phyloP scores from a whole-genome alignment of 768 basidiomycete species.

The Coprinopsis sp. region DNA sequence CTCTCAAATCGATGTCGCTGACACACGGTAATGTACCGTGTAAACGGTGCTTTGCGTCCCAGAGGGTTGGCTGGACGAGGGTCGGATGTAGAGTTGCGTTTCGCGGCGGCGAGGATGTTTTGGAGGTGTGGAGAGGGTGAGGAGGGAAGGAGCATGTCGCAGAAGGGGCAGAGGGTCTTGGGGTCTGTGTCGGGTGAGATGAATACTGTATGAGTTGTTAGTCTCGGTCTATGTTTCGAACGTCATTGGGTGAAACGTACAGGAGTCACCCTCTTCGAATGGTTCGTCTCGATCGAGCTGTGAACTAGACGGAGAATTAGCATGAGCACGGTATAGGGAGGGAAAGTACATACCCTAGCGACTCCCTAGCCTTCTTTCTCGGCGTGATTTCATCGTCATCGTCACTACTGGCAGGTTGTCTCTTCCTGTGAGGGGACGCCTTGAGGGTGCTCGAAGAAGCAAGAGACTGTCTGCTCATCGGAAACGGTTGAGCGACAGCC shows the following conservation, averaged over 20 bases:
- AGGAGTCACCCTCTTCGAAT: constrained; percentile 33
- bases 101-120: constrained; percentile 48
- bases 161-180: constrained; percentile 72
- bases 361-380: neutral
- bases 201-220: constrained; percentile 36
- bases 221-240: neutral
- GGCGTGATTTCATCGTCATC: constrained; percentile 4
- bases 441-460: constrained; percentile 10
- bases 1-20: constrained; percentile 78
- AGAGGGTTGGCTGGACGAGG: constrained; percentile 65
- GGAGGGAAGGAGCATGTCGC: constrained; percentile 64
- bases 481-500: constrained; percentile 19
- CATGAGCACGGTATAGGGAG: constrained; percentile 1
- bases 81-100: constrained; percentile 51
- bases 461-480: constrained; percentile 36
- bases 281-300: constrained; percentile 14
- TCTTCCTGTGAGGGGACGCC: neutral
- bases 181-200: constrained; percentile 54
- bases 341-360: neutral
- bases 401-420: constrained; percentile 1
- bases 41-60: constrained; percentile 53
- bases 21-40: constrained; percentile 62
- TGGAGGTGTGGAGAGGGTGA: constrained; percentile 55
- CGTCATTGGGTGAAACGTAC: constrained; percentile 24
- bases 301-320: neutral